phyloP scores from a whole-genome alignment of 2,329 filamentous ascomycete genomes.

The Exserohilum turcica region DNA sequence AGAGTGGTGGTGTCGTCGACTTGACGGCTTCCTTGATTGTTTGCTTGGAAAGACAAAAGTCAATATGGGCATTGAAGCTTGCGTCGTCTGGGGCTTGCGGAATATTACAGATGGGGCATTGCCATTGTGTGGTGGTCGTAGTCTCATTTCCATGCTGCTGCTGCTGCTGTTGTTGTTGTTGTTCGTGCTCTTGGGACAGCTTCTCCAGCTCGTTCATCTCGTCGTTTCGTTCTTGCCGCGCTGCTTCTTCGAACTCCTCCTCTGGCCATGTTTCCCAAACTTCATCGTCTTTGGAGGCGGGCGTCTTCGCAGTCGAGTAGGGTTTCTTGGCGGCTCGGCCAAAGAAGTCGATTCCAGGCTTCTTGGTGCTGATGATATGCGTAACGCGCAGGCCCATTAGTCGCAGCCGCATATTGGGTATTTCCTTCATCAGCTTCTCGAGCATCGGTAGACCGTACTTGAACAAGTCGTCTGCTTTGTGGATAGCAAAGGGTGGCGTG shows the following conservation, averaged over 20 bases:
- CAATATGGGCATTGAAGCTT: conserved; percentile 88
- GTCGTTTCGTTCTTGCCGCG: conserved; percentile 63
- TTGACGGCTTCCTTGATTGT: conserved; percentile 85
- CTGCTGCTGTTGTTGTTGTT: conserved; percentile 18
- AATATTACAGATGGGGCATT: conserved; percentile 84
- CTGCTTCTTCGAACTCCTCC: conserved; percentile 67
- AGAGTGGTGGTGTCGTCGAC: conserved; percentile 34
- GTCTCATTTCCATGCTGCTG: conserved; percentile 1
- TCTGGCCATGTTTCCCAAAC: conserved; percentile 73
- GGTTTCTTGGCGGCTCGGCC: conserved; percentile 52
- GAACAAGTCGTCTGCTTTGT: conserved; percentile 80
- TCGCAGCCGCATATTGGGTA: conserved; percentile 76
- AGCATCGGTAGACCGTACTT: conserved; percentile 81
- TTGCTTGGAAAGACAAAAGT: conserved; percentile 83
- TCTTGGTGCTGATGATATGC: conserved; percentile 84
- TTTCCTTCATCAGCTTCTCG: conserved; percentile 80
- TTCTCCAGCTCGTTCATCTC: conserved; percentile 66
- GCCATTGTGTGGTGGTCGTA: conserved; percentile 62
- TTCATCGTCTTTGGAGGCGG: conserved; percentile 35
- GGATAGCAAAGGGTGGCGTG: conserved; percentile 73
- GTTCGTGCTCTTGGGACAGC: conserved; percentile 63
- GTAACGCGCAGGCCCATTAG: conserved; percentile 90
- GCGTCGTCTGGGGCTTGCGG: conserved; percentile 76
- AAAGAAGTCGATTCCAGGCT: conserved; percentile 80
- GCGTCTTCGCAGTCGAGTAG: conserved; percentile 12